Conservation (phyloP, 306 rosid species). For the Malus domestica region ASM211411v1 NC_041798.1:20605001-20605500, state of each 20-base stretch:
- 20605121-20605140: neutral
- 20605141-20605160: neutral
- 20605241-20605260: no score
- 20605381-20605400: neutral
- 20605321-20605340: no score
- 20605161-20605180: neutral
- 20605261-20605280: no score
- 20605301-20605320: no score
- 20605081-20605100: no score
- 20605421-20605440: neutral
- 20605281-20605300: no score
- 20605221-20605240: neutral
- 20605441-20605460: neutral
- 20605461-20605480: rapidly evolving
- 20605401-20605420: neutral
- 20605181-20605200: neutral
- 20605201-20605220: rapidly evolving
- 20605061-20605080: no score
- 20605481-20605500: no score
- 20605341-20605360: no score
- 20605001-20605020: neutral
- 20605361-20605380: no score
- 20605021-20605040: neutral
- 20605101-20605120: no score
- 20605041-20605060: rapidly evolving